These are phyloP conservation scores for Fusarium redolens DNA, from an alignment of 2,329 filamentous ascomycete species.

Conservation along the genomic window DNA sequence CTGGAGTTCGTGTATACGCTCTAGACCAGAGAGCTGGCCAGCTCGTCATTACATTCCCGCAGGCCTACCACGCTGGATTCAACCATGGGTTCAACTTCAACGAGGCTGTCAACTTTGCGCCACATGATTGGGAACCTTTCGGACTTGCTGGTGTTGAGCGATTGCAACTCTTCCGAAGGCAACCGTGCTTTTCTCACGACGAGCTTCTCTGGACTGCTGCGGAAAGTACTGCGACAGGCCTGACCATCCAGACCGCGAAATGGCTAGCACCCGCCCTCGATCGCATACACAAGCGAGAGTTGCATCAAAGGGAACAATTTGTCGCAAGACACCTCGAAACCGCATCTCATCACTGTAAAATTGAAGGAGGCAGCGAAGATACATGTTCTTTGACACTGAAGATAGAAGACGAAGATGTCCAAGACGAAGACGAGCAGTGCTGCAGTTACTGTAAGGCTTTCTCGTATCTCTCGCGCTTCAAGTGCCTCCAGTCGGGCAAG, in stretches of 20 bases:
- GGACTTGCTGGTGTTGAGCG: slow-evolving; percentile 88
- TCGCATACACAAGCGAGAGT: slow-evolving; percentile 80
- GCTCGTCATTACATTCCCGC: slow-evolving; percentile 95
- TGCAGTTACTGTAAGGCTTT: slow-evolving; percentile 94
- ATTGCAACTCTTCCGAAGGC: slow-evolving; percentile 86
- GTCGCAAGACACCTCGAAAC: slow-evolving; percentile 70
- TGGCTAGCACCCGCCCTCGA: slow-evolving; percentile 92
- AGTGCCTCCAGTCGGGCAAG: slow-evolving; percentile 84
- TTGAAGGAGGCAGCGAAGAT: slow-evolving; percentile 57
- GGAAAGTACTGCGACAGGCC: slow-evolving; percentile 71
- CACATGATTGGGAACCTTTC: slow-evolving; percentile 92
- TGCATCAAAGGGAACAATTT: slow-evolving; percentile 75
- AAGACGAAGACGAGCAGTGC: slow-evolving; percentile 94
- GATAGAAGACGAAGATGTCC: slow-evolving; percentile 77
- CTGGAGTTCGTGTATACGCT: slow-evolving; percentile 91
- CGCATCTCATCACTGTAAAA: slow-evolving; percentile 63
- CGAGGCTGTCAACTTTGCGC: slow-evolving; percentile 98
- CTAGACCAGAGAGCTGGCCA: slow-evolving; percentile 96
- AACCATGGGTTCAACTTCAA: slow-evolving; percentile 99
- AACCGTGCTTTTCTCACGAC: slow-evolving; percentile 97
- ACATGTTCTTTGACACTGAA: slow-evolving; percentile 71
- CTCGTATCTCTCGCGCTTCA: slow-evolving; percentile 89
- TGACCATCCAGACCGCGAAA: slow-evolving; percentile 89
- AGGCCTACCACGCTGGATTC: slow-evolving; percentile 97
- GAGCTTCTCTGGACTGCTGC: slow-evolving; percentile 93